A percentile compares a stretch with the other conserved stretches of the same genome.
Conservation (phyloP, 2,329 filamentous ascomycete genomes). For the Hymenoscyphus repandus region DNA sequence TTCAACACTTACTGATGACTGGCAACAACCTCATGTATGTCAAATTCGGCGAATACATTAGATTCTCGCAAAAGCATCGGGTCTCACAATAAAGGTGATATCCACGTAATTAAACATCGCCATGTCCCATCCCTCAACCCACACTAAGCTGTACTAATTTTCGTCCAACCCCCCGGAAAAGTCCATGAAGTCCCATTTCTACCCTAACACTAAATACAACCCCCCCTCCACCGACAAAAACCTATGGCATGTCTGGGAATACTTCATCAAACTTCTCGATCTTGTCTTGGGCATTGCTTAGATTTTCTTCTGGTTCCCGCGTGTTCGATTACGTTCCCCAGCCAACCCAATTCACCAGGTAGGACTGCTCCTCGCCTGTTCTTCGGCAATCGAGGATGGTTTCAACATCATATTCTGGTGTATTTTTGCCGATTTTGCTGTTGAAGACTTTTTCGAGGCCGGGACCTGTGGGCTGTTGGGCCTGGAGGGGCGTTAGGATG, state of each 20-base stretch:
- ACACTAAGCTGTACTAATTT: too few species aligned
- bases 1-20: too few species aligned
- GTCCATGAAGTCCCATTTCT: too few species aligned
- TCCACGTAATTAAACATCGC: too few species aligned
- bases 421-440: neutral
- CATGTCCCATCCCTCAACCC: too few species aligned
- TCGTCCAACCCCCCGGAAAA: too few species aligned
- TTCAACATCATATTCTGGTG: conserved; percentile 13
- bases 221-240: too few species aligned
- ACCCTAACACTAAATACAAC: too few species aligned
- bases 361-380: conserved; percentile 1
- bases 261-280: conserved; percentile 9
- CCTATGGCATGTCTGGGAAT: conserved; percentile 7
- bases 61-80: too few species aligned
- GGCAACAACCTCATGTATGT: too few species aligned
- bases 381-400: conserved; percentile 11
- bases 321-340: conserved; percentile 7
- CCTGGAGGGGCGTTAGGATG: neutral
- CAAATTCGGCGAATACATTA: too few species aligned
- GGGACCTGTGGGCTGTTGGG: neutral
- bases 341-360: conserved; percentile 16
- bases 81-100: too few species aligned
- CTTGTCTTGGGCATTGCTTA: conserved; percentile 6
- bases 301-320: conserved; percentile 17
- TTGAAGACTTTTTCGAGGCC: neutral